Base-by-base conservation (phyloP, 2,329 filamentous ascomycete species). In the Monilinia polystroma region DNA sequence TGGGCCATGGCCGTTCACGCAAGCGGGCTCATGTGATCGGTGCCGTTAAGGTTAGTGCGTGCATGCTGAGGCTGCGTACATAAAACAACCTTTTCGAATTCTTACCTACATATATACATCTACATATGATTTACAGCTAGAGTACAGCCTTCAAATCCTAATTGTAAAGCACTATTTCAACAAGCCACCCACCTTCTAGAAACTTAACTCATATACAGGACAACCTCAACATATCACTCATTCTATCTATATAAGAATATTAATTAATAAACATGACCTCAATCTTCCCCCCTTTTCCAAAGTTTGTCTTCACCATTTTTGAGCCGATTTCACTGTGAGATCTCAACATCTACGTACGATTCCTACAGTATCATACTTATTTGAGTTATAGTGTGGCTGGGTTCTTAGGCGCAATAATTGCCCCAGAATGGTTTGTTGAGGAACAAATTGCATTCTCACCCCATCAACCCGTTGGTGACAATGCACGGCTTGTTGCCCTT, bases 271-370 rank as follows among this genome's bases (percentile, higher is more conserved):
- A 29, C 58, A 89, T 89, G 87, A 80, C 86, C 14, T 82, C 87
- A 38, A 82, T 84, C 69, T 81, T 92, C 29, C 88, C 89, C 2
- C 74, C 81, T 3, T 81, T 90, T 73, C 89, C 89, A 16, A 82
- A 87, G 68, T 76, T 89, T 58, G 79, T 90, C 59, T 90, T 92
- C 71, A 89, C 87, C 41, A 76, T 90, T 64, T 75, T 90, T 53
- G 56, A 68, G 35, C 68, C 45, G 14, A 56, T 72, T 55, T 69
- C 64, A 58, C 66, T 69, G 69, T 72, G 63, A 70, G 70, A 32
- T 67, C 51, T 47, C 3, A 57, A 41, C 67, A 51, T 68, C 57
- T 52, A 41, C 43, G 10, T 23, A 18, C 29, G 29, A 64, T 53
- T 32, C 59, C 69, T 57, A 67, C 49, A 20, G 49, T 14, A 57